Conservation (phyloP, 306 rosid genomes). For the Corylus americana region DNA sequence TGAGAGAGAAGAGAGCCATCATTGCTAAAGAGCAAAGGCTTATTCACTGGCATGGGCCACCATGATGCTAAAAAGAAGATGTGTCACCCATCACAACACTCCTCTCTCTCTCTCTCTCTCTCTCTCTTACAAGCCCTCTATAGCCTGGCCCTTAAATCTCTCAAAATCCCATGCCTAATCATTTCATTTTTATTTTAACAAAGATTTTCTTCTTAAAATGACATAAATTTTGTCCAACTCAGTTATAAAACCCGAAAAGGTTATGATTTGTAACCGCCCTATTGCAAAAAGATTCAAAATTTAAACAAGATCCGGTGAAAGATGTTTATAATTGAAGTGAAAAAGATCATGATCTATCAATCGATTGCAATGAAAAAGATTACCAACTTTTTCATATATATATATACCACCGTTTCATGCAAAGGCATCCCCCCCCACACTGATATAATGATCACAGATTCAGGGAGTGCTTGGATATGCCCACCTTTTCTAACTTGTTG, state of each 20-base stretch:
- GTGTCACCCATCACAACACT: conserved; percentile 39
- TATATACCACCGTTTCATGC: conserved; percentile 30
- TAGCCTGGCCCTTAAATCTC: conserved; percentile 50
- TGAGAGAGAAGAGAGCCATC: conserved; percentile 36
- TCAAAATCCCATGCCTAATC: conserved; percentile 69
- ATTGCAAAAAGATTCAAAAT: conserved; percentile 39
- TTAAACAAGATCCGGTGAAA: conserved; percentile 44
- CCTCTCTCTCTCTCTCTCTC: neutral
- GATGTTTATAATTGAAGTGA: conserved; percentile 35
- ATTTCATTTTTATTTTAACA: conserved; percentile 30
- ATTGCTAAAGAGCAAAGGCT: conserved; percentile 55
- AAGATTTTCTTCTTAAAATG: conserved; percentile 25
- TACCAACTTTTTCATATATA: conserved; percentile 48
- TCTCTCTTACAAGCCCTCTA: conserved; percentile 31
- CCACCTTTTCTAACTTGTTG: conserved; percentile 6
- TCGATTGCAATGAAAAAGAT: conserved; percentile 55
- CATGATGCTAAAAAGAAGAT: conserved; percentile 40
- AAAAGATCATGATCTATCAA: conserved; percentile 73
- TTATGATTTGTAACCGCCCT: conserved; percentile 27
- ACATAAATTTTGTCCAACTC: no score
- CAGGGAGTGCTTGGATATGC: conserved; percentile 36
- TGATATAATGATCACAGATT: conserved; percentile 31
- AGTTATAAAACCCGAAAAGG: conserved; percentile 14
- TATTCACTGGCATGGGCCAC: conserved; percentile 68
- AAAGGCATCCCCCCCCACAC: conserved; percentile 36